Evolutionary conservation across 2,329 filamentous ascomycete species (phyloP).

Genomic region (Aspergillus sp.): DNA sequence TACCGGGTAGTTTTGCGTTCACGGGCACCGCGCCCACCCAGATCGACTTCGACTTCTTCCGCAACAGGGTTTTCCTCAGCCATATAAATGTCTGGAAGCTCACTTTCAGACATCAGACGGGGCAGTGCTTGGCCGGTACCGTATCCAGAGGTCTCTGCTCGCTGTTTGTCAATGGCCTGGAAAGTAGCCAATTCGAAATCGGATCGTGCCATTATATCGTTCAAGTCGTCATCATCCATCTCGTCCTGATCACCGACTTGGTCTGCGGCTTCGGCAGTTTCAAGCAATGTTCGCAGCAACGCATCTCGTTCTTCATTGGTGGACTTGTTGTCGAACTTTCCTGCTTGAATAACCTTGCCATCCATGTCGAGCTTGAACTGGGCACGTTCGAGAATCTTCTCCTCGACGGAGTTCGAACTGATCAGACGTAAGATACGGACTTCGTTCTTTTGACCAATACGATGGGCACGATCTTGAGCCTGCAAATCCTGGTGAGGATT

Average conservation of each 20-base stretch:
- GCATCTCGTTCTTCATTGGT: slow-evolving; percentile 97
- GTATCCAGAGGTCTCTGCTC: slow-evolving; percentile 62
- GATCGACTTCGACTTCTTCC: slow-evolving; percentile 71
- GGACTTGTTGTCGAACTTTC: slow-evolving; percentile 99
- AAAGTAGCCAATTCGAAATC: slow-evolving; percentile 75
- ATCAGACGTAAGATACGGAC: slow-evolving; percentile 94
- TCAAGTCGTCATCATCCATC: slow-evolving; percentile 97
- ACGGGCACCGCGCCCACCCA: slow-evolving; percentile 81
- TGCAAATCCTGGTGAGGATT: slow-evolving; percentile 99
- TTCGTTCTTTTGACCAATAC: slow-evolving; percentile 99
- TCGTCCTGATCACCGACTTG: slow-evolving; percentile 83
- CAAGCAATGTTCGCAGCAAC: slow-evolving; percentile 87
- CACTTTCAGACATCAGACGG: slow-evolving; percentile 79
- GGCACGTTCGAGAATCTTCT: slow-evolving; percentile 95
- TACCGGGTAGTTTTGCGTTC: slow-evolving; percentile 93
- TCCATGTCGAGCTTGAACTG: slow-evolving; percentile 99
- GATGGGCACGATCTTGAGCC: slow-evolving; percentile 98
- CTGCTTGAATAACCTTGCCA: slow-evolving; percentile 97
- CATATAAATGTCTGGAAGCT: slow-evolving; percentile 91
- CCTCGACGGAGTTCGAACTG: slow-evolving; percentile 93
- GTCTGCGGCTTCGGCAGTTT: slow-evolving; percentile 66
- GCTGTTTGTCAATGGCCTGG: slow-evolving; percentile 76
- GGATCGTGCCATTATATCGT: slow-evolving; percentile 84
- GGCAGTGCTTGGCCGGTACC: slow-evolving; percentile 65
- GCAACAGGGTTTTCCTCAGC: slow-evolving; percentile 75